A percentile compares a stretch with the other conserved stretches of the same genome.
Evolutionary conservation across 352 stramenopile species (phyloP).

Genomic region (Globisporangium spiculum): DNA sequence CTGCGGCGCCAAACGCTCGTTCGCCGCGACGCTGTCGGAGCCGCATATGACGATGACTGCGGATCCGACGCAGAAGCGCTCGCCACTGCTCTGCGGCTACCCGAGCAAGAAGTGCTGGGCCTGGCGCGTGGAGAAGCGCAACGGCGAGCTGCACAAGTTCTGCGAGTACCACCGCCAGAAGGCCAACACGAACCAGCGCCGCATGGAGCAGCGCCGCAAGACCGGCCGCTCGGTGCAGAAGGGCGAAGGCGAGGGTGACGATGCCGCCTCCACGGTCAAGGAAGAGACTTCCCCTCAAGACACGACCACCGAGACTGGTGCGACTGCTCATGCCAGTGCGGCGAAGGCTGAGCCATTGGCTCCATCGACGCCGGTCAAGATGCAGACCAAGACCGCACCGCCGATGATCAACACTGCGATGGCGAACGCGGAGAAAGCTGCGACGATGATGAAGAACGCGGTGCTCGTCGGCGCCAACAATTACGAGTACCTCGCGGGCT

Average conservation of each 20-base stretch:
- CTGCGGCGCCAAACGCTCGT: constrained; percentile 17
- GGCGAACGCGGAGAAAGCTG: constrained; percentile 16
- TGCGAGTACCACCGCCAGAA: constrained; percentile 86
- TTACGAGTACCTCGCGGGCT: constrained; percentile 2
- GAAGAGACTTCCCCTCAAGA: neutral
- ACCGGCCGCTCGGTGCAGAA: constrained; percentile 32
- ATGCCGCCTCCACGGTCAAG: constrained; percentile 3
- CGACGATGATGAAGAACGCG: constrained; percentile 21
- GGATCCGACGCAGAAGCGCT: constrained; percentile 39
- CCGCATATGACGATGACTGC: neutral
- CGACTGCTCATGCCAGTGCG: neutral
- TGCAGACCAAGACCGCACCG: neutral
- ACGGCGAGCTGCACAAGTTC: constrained; percentile 83
- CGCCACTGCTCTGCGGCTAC: constrained; percentile 61
- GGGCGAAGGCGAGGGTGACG: neutral
- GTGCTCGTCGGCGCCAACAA: neutral
- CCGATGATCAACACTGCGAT: constrained; percentile 19
- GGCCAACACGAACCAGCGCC: constrained; percentile 81
- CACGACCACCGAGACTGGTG: neutral
- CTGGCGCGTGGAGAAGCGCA: constrained; percentile 75
- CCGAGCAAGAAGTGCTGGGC: constrained; percentile 86
- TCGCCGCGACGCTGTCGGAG: constrained; percentile 12
- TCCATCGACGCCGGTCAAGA: neutral
- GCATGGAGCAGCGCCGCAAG: constrained; percentile 81
- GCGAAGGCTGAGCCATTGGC: neutral